Evolutionary conservation across 306 rosid genomes (phyloP).

Genomic region (Ochetophila trinervis): DNA sequence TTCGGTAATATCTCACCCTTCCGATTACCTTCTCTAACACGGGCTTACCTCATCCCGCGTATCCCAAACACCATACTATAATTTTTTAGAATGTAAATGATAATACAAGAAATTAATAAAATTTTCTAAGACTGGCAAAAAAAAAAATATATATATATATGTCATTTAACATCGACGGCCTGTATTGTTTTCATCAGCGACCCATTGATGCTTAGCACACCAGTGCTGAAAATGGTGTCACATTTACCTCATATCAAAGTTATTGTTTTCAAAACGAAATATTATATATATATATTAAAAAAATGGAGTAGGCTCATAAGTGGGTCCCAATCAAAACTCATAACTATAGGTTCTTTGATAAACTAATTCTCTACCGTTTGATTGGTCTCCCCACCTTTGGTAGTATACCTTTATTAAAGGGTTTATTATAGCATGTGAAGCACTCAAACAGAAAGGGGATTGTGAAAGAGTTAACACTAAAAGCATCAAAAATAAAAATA

Average conservation of each 20-base stretch:
- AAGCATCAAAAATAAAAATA: too few relatives aligned
- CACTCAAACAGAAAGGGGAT: background rate
- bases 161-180: background rate
- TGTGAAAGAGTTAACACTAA: too few relatives aligned
- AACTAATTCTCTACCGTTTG: background rate
- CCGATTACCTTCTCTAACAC: background rate
- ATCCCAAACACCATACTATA: too few relatives aligned
- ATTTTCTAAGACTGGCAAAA: background rate
- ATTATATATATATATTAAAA: background rate
- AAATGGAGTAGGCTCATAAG: constrained; percentile 12
- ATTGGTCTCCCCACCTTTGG: background rate
- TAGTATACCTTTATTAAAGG: background rate
- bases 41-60: too few relatives aligned
- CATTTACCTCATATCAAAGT: background rate
- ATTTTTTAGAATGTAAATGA: too few relatives aligned
- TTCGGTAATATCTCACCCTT: too few relatives aligned
- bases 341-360: constrained; percentile 21
- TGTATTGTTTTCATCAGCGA: background rate
- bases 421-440: constrained; percentile 2
- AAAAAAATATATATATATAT: too few relatives aligned
- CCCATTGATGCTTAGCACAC: constrained; percentile 3
- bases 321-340: constrained; percentile 27
- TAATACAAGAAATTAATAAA: background rate
- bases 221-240: background rate
- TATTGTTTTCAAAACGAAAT: background rate